These are phyloP conservation scores for Ecytonucleospora hepatopenaei DNA, from an alignment of 371 early-diverging fungal genomes.

Conservation along the genomic window DNA sequence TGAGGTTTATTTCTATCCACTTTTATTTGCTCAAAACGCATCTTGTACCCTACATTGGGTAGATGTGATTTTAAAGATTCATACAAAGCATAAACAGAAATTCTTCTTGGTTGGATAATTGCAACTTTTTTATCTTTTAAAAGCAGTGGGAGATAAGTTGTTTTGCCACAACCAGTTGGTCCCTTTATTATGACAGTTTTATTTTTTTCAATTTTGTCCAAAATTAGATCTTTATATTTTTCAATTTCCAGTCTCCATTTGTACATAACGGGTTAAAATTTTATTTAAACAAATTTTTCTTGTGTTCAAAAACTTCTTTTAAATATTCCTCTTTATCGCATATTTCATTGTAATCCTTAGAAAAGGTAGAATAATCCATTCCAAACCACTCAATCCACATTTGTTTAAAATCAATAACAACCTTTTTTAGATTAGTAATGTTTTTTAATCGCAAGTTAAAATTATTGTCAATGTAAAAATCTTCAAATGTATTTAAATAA, in stretches of 20 bases:
- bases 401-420: background rate
- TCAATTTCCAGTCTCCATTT: constrained; percentile 33
- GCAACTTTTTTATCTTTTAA: constrained; percentile 33
- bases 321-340: background rate
- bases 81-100: constrained; percentile 54
- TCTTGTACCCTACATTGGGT: constrained; percentile 50
- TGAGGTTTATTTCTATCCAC: constrained; percentile 8
- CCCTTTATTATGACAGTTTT: constrained; percentile 50
- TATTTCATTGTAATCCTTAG: background rate
- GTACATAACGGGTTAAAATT: background rate
- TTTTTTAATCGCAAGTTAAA: background rate
- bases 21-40: constrained; percentile 49
- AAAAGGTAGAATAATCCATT: background rate
- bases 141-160: constrained; percentile 52
- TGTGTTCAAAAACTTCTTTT: constrained; percentile 3
- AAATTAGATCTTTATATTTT: constrained; percentile 47
- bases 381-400: background rate
- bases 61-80: constrained; percentile 26
- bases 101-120: constrained; percentile 56
- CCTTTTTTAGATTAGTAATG: background rate
- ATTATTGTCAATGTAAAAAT: background rate
- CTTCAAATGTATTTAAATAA: background rate
- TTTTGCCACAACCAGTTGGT: constrained; percentile 58
- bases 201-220: constrained; percentile 32
- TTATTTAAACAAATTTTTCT: background rate